Evolutionary conservation across 1,139 yeast genomes (phyloP).

Genomic region (Debaryomycetaceae sp.): DNA sequence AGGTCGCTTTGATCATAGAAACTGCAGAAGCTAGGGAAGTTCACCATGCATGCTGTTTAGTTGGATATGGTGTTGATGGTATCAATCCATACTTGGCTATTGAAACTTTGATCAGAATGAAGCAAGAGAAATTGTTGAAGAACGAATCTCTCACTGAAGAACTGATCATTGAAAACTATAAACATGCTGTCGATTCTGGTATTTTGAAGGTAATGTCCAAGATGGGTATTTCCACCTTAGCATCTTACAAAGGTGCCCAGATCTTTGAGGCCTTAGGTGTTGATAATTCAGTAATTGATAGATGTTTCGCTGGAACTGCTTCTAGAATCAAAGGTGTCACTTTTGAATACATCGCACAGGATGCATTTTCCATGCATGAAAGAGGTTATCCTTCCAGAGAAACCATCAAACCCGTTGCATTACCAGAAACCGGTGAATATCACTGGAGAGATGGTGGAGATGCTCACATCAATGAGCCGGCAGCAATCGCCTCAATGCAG

Average conservation of each 20-base stretch:
- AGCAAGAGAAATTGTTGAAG: conserved; percentile 71
- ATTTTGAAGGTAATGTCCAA: conserved; percentile 96
- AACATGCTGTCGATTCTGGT: conserved; percentile 82
- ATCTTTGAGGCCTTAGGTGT: conserved; percentile 96
- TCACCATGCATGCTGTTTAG: conserved; percentile 89
- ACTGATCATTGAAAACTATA: conserved; percentile 70
- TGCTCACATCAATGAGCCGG: conserved; percentile 89
- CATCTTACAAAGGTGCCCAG: conserved; percentile 98
- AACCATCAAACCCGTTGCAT: conserved; percentile 65
- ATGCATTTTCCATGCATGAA: conserved; percentile 90
- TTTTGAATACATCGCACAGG: conserved; percentile 93
- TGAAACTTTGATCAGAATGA: conserved; percentile 85
- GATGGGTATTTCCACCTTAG: conserved; percentile 98
- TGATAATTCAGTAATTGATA: conserved; percentile 91
- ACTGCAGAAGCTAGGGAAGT: conserved; percentile 98
- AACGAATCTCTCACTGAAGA: conserved; percentile 54
- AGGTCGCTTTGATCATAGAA: conserved; percentile 87
- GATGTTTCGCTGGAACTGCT: conserved; percentile 96
- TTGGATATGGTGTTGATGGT: conserved; percentile 98
- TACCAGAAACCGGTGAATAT: conserved; percentile 96
- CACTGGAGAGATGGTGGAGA: conserved; percentile 99
- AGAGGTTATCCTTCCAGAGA: conserved; percentile 83
- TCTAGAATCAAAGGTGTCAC: conserved; percentile 95
- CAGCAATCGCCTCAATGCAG: conserved; percentile 91
- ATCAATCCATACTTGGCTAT: conserved; percentile 90